Percentiles rank a stretch among this genome's conserved stretches.
Evolutionary conservation across 345 rosid genomes (phyloP).

Genomic region (Eucalyptus albens): DNA sequence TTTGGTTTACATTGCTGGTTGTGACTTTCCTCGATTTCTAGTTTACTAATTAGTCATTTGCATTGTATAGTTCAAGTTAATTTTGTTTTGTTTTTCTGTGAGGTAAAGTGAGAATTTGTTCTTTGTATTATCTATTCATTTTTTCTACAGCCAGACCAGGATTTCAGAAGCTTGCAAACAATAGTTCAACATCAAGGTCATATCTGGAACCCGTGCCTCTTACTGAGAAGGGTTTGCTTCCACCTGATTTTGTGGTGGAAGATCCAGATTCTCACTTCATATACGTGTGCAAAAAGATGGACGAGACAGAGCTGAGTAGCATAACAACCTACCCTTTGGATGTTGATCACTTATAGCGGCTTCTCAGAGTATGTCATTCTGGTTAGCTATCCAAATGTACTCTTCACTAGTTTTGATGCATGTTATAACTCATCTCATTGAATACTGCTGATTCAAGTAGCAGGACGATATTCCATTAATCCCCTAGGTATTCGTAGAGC

Average conservation of each 20-base stretch:
- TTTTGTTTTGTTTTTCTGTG: not conserved
- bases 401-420: not conserved
- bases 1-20: not conserved
- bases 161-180: constrained; percentile 28
- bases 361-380: not conserved
- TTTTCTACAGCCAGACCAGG: constrained; percentile 77
- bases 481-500: not conserved
- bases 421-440: not conserved
- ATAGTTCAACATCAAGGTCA: constrained; percentile 31
- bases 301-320: constrained; percentile 12
- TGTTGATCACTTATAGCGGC: constrained; percentile 12
- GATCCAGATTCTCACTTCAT: constrained; percentile 95
- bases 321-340: constrained; percentile 24
- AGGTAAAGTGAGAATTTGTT: not conserved
- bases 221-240: constrained; percentile 59
- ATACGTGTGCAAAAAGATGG: constrained; percentile 58
- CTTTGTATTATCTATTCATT: not conserved
- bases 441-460: not conserved
- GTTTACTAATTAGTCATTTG: not conserved
- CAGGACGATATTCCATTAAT: not conserved
- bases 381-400: not conserved
- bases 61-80: not conserved
- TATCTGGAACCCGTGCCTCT: constrained; percentile 53
- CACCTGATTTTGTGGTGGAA: constrained; percentile 50
- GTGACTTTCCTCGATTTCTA: not conserved